Conservation (phyloP, 2,329 filamentous ascomycete species). For the Blumeria hordei region DNA sequence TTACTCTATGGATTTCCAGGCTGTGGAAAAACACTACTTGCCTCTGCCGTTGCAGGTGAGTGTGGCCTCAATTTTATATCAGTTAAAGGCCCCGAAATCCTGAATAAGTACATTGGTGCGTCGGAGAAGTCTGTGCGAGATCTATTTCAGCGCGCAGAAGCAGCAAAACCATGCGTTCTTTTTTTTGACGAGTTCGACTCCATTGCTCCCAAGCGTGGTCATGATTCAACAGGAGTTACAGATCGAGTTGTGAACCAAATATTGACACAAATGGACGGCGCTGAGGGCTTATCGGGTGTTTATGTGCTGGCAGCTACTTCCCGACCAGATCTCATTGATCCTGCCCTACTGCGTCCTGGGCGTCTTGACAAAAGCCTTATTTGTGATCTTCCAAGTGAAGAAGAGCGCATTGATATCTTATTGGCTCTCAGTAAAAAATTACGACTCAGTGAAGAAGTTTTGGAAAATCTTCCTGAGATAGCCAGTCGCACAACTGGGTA, state of each 20-base stretch:
- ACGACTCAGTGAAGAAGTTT: conserved; percentile 42
- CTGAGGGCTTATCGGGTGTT: conserved; percentile 79
- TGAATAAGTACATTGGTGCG: conserved; percentile 98
- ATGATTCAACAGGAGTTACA: conserved; percentile 95
- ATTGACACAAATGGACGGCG: conserved; percentile 95
- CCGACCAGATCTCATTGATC: conserved; percentile 83
- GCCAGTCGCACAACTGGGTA: conserved; percentile 67
- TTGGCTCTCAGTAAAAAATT: conserved; percentile 63
- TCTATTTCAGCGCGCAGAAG: conserved; percentile 75
- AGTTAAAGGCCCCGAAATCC: conserved; percentile 90
- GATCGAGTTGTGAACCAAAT: conserved; percentile 96
- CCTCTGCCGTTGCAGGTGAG: conserved; percentile 90
- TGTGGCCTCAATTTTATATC: conserved; percentile 96
- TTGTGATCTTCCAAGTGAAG: conserved; percentile 61
- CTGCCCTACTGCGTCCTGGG: conserved; percentile 72
- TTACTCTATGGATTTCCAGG: conserved; percentile 88
- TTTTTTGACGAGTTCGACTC: conserved; percentile 99
- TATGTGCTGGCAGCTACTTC: conserved; percentile 92
- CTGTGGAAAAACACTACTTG: conserved; percentile 87
- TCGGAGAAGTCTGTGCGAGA: conserved; percentile 92
- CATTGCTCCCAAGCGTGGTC: conserved; percentile 88
- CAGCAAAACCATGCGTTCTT: conserved; percentile 75
- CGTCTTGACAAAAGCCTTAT: conserved; percentile 81
- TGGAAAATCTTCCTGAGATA: conserved; percentile 36
- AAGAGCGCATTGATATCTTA: conserved; percentile 76